Base-by-base conservation (phyloP, 768 basidiomycete genomes). In the Hemileccinum impolitum region DNA sequence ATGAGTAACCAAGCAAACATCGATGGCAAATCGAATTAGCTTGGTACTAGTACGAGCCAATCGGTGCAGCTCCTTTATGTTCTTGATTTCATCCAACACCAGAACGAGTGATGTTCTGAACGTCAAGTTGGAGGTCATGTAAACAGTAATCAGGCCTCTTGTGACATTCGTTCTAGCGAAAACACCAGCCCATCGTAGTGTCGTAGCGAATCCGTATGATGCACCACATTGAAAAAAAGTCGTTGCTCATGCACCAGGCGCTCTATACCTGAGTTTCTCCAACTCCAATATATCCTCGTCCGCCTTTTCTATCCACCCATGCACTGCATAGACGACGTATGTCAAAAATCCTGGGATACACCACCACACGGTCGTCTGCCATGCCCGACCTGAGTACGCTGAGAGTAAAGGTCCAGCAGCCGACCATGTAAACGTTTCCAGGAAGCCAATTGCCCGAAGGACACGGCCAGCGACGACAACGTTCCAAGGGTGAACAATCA, bases 311-410 rank as follows among this genome's bases (percentile, higher is more conserved):
- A 81, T 73, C 42, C 76, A 72, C 36, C 68, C 68, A 48, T 75
- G 70, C 25, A 76, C 72, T 1, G 67, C 71, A 43, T 81, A 75
- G 1, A 74, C 71, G 31, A 78, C 60, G 36, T 66, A 75, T 1
- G 79, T 72, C 15, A 81, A 48, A 18, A 69, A 46, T 0, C 66
- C 61, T 0, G 79, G 74, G 18, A 74, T 53, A 40, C 70, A 71
- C 77, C 80, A 82, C 81, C 81, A 83, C 17, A 61, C 57, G 7
- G 72, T 72, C 3, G 73, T 76, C 54, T 80, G 78, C 80, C 81
- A 83, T 11, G 75, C 63, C 41, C 72, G 72, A 6, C 66, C 67
- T 7, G 75, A 65, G 44, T 81, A 75, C 31, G 82, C 40, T 10
- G 75, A 77, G 28, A 82, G 53, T 0, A 74, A 63, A 3, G 80